These are phyloP conservation scores for Lipomyces spencermartinsiae DNA, from an alignment of 805 yeast species.

Conservation along the genomic window DNA sequence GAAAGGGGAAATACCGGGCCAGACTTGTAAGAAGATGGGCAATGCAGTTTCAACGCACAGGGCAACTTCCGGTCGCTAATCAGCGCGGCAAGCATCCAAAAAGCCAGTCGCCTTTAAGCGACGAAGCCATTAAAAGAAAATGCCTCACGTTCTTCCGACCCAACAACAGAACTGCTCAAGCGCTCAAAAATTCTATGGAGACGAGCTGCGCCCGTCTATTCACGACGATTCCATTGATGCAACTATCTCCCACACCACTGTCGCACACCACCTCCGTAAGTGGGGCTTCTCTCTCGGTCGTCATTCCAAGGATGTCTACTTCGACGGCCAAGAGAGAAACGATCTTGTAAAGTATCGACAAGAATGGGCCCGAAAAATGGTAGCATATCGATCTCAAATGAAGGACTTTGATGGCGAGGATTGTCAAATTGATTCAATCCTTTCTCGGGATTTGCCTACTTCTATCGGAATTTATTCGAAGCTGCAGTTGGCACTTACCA, in stretches of 20 bases:
- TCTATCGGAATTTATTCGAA: too few species aligned
- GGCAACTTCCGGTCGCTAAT: not conserved
- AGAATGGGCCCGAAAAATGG: not conserved
- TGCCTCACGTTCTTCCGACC: constrained; percentile 6
- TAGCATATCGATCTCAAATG: not conserved
- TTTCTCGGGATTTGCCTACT: too few species aligned
- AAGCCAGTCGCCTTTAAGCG: not conserved
- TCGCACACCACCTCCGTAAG: not conserved
- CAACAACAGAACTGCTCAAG: not conserved
- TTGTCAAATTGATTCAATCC: too few species aligned
- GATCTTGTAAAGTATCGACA: not conserved
- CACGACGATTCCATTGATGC: too few species aligned
- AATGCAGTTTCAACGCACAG: not conserved
- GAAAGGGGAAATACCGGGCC: not conserved
- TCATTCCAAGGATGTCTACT: not conserved
- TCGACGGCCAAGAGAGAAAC: constrained; percentile 1
- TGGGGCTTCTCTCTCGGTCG: not conserved
- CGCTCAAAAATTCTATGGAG: too few species aligned
- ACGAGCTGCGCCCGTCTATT: too few species aligned
- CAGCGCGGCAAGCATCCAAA: not conserved
- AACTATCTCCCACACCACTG: too few species aligned
- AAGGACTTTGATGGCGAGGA: not conserved
- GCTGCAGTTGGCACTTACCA: too few species aligned
- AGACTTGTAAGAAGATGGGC: not conserved
- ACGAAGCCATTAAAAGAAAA: not conserved